Percentiles rank a stretch among this genome's conserved stretches.
These are phyloP conservation scores for Yamadazyma songkhlaensis DNA, from an alignment of 1,139 yeast genomes.

Conservation along the genomic window DNA sequence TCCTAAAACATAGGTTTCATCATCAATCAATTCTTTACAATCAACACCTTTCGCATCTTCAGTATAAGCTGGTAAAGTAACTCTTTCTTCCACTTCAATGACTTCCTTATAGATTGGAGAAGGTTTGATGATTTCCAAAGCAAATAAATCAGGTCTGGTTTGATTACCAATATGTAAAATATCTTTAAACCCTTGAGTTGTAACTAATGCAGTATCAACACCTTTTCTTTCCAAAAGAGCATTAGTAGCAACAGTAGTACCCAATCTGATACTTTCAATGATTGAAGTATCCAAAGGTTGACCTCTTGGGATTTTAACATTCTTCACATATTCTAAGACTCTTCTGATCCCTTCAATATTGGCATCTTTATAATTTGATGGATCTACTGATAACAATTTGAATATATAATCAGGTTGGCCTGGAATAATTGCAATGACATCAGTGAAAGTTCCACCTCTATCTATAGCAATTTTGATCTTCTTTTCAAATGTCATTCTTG, in stretches of 20 bases:
- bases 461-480: conserved; percentile 17
- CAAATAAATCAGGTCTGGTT: conserved; percentile 68
- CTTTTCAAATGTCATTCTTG: conserved; percentile 11
- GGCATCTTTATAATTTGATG: conserved; percentile 20
- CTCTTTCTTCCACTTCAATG: conserved; percentile 68
- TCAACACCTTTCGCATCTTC: conserved; percentile 50
- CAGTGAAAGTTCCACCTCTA: conserved; percentile 24
- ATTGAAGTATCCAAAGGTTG: conserved; percentile 26
- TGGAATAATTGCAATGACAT: conserved; percentile 16
- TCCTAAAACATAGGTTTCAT: conserved; percentile 35
- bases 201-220: conserved; percentile 57
- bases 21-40: conserved; percentile 15
- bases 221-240: conserved; percentile 72
- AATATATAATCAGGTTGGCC: conserved; percentile 15
- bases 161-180: conserved; percentile 69
- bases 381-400: conserved; percentile 21
- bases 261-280: conserved; percentile 58
- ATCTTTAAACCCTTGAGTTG: conserved; percentile 65
- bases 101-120: conserved; percentile 59
- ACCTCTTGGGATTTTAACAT: conserved; percentile 15
- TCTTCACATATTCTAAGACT: conserved; percentile 15
- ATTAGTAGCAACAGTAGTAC: conserved; percentile 79
- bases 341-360: conserved; percentile 22
- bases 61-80: conserved; percentile 63
- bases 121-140: conserved; percentile 55